Conservation (phyloP, 306 rosid genomes). For the Gynostemma pentaphyllum region DNA sequence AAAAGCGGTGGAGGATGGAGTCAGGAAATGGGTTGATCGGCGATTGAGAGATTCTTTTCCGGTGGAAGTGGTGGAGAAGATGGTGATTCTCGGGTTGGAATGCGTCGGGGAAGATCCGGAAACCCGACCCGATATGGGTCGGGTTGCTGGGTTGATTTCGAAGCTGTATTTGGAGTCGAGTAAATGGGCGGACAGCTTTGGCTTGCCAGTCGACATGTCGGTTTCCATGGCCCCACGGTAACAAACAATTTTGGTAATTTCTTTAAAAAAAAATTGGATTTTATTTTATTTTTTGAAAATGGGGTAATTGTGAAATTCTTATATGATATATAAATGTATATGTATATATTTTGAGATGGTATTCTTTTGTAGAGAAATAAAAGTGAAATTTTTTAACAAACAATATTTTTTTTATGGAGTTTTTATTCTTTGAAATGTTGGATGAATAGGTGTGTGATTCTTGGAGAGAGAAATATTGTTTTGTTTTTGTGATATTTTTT, state of each 20-base stretch:
- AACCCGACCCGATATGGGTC: constrained; percentile 65
- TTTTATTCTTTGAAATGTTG: too few relatives aligned
- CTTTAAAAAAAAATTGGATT: too few relatives aligned
- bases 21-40: constrained; percentile 70
- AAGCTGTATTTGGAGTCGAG: constrained; percentile 62
- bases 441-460: too few relatives aligned
- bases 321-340: too few relatives aligned
- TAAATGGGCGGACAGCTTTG: constrained; percentile 54
- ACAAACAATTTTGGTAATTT: too few relatives aligned
- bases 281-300: too few relatives aligned
- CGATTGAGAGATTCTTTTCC: constrained; percentile 78
- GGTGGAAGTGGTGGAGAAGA: constrained; percentile 58
- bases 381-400: too few relatives aligned
- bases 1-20: constrained; percentile 26
- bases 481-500: too few relatives aligned
- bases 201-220: constrained; percentile 33
- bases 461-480: too few relatives aligned
- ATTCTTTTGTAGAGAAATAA: not conserved
- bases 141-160: constrained; percentile 44
- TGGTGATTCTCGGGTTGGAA: constrained; percentile 50
- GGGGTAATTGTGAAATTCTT: not conserved
- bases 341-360: not conserved
- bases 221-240: constrained; percentile 63
- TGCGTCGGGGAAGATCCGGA: constrained; percentile 55
- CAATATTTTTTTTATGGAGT: too few relatives aligned